Percentiles rank a stretch among this genome's conserved stretches.
Conservation (phyloP, 108 stramenopile genomes). For the Stephanodiscus minutulus region DNA sequence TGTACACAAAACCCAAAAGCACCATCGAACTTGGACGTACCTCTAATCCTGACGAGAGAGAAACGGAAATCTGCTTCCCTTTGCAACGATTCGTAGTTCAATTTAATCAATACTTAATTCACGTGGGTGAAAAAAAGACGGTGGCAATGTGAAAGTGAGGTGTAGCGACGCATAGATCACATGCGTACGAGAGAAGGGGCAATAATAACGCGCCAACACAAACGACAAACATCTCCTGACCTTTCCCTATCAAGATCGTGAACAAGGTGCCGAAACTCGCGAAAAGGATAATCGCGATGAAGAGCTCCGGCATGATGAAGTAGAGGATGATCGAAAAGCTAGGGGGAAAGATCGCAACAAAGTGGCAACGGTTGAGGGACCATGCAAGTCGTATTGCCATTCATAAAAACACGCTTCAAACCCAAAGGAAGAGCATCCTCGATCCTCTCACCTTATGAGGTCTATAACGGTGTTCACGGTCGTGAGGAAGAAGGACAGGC, state of each 20-base stretch:
- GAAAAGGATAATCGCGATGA: conserved; percentile 61
- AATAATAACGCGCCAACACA: neutral
- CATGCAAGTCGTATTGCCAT: neutral
- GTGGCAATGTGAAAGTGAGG: neutral
- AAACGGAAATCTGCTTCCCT: conserved; percentile 78
- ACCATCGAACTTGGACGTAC: neutral
- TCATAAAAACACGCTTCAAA: neutral
- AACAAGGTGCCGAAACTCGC: conserved; percentile 57
- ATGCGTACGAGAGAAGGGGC: too few relatives aligned
- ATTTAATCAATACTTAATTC: conserved; percentile 39
- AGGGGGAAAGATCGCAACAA: neutral
- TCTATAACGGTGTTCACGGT: conserved; percentile 68
- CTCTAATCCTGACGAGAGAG: conserved; percentile 62
- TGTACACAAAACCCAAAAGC: neutral
- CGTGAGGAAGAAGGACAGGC: conserved; percentile 66
- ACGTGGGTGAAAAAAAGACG: neutral
- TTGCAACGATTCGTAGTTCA: conserved; percentile 67
- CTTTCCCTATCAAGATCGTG: conserved; percentile 49
- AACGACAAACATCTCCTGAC: neutral
- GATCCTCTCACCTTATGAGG: conserved; percentile 23
- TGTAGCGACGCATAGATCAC: neutral
- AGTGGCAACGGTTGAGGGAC: neutral
- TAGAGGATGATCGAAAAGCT: conserved; percentile 70
- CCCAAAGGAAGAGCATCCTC: neutral
- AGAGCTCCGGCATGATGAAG: conserved; percentile 63